These are phyloP conservation scores for Xerocomellus intermedius DNA, from an alignment of 768 basidiomycete genomes.

Conservation along the genomic window DNA sequence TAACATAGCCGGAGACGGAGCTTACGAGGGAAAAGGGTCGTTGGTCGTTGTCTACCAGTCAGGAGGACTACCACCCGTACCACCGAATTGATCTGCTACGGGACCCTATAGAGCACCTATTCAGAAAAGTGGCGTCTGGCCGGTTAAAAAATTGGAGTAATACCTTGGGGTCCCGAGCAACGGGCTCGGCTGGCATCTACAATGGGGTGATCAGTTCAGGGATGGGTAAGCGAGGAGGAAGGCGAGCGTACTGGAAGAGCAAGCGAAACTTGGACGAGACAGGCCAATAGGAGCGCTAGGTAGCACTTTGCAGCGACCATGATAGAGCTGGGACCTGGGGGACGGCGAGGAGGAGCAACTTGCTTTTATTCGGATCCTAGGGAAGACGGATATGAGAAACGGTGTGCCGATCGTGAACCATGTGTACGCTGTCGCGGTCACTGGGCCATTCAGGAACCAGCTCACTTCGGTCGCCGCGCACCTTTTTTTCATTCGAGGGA, in stretches of 20 bases:
- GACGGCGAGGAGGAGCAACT: not conserved
- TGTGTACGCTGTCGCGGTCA: slow-evolving; percentile 18
- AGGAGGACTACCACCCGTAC: slow-evolving; percentile 11
- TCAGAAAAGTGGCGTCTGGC: not conserved
- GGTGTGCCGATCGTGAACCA: slow-evolving; percentile 19
- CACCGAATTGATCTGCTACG: slow-evolving; percentile 19
- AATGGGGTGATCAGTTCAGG: not conserved
- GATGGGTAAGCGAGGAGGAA: not conserved
- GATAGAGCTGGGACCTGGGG: slow-evolving; percentile 3
- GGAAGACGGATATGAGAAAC: slow-evolving; percentile 21
- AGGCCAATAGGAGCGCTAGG: slow-evolving; percentile 21
- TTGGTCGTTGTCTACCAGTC: slow-evolving; percentile 28
- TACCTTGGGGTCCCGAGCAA: slow-evolving; percentile 14
- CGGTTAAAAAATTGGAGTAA: not conserved
- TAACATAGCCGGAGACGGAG: not conserved
- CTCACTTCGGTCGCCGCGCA: slow-evolving; percentile 24
- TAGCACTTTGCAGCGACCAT: slow-evolving; percentile 23
- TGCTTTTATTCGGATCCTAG: slow-evolving; percentile 23
- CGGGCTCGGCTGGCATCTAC: slow-evolving; percentile 14
- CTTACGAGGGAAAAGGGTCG: slow-evolving; percentile 10
- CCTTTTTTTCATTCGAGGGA: slow-evolving; percentile 15
- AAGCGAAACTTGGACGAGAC: slow-evolving; percentile 21
- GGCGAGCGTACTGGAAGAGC: slow-evolving; percentile 22
- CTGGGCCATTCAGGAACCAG: slow-evolving; percentile 25
- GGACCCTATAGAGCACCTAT: slow-evolving; percentile 14